Evolutionary conservation across 1,139 yeast species (phyloP), one percentile per base, ranked within the genome.

Genomic region (Candida sanyaensis): DNA sequence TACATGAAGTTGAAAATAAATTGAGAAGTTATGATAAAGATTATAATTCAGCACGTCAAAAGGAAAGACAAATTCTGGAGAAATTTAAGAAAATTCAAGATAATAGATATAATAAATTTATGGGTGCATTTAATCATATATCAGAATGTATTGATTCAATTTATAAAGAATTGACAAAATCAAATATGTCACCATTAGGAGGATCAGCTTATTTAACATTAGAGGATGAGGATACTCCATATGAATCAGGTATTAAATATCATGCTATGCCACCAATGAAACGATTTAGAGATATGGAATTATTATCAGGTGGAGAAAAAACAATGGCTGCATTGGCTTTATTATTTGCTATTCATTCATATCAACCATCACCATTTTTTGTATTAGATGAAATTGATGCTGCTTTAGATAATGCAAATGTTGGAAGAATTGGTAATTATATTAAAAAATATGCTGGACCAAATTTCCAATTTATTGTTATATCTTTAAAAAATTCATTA

Each of bases 211-310:
- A 89, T 52, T 73, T 93, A 53, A 86, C 93, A 1, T 68, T 91
- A 37, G 97, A 90, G 58, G 93, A 90, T 60, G 95, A 87, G 52
- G 97, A 90, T 48, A 96, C 88, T 57, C 97, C 97, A 5, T 95
- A 85, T 59, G 68, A 80, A 38, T 83, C 84, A 0, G 99, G 98
- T 1, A 78, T 91, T 45, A 87, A 84, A 57, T 95, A 90, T 60
- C 96, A 91, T 63, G 97, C 97, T 0, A 92, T 92, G 87, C 98
- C 99, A 1, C 99, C 99, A 9, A 80, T 88, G 83, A 95, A 93
- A 60, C 77, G 97, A 56, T 93, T 91, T 64, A 80, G 95, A 59
- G 97, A 90, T 56, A 92, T 93, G 91, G 96, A 90, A 50, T 80
- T 88, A 51, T 74, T 93, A 11, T 90, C 97, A 0, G 99, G 99